phyloP scores from a whole-genome alignment of 305 asterid genomes.

The Plantago rigida region DNA sequence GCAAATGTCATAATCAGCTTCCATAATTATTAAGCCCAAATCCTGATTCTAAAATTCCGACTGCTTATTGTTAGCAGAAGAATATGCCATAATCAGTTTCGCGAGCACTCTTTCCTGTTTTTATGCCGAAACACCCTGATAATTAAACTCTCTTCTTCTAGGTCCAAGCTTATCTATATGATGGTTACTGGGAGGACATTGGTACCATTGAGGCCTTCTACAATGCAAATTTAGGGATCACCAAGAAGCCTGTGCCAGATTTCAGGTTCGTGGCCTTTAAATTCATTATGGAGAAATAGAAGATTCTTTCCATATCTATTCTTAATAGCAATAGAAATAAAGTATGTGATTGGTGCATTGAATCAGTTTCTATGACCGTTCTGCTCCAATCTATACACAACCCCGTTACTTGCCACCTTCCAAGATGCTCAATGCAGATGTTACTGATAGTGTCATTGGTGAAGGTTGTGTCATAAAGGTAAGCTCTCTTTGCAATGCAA shows the following conservation, averaged over 20 bases:
- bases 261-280: conserved; percentile 35
- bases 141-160: conserved; percentile 19
- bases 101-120: too few species aligned
- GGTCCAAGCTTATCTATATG: conserved; percentile 61
- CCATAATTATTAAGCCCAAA: too few species aligned
- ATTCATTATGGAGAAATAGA: not conserved
- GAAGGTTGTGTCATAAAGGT: conserved; percentile 67
- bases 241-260: conserved; percentile 59
- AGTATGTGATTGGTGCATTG: not conserved
- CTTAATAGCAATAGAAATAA: not conserved
- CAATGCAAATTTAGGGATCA: conserved; percentile 59
- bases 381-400: conserved; percentile 60
- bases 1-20: too few species aligned
- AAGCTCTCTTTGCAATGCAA: conserved; percentile 1
- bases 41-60: too few species aligned
- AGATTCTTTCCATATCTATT: not conserved
- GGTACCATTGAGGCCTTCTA: conserved; percentile 63
- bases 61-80: too few species aligned
- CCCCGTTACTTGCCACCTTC: conserved; percentile 67
- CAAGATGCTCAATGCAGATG: conserved; percentile 60
- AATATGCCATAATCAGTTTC: not conserved
- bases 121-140: not conserved
- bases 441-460: conserved; percentile 68
- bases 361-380: conserved; percentile 58
- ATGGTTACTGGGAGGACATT: conserved; percentile 70